Evolutionary conservation across 176 grass and related monocot genomes (phyloP).

Genomic region (Miscanthus lutarioriparius): DNA sequence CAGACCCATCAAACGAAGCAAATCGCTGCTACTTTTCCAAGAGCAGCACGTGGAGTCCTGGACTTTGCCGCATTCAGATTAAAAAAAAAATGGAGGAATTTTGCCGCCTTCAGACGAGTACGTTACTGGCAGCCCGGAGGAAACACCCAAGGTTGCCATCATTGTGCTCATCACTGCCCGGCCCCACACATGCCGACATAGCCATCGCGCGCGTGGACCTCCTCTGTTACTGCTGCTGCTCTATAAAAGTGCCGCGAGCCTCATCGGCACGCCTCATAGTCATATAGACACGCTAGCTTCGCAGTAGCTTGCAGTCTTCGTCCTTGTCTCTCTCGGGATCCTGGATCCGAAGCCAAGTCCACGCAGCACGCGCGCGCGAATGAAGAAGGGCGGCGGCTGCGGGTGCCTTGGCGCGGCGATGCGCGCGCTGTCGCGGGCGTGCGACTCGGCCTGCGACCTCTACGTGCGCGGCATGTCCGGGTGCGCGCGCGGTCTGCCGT

Average conservation of each 20-base stretch:
- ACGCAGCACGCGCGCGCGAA: background rate
- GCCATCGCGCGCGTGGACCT: background rate
- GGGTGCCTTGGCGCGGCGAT: constrained; percentile 47
- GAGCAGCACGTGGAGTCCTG: background rate
- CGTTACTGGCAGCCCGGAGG: background rate
- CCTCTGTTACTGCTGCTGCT: background rate
- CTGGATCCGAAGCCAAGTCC: background rate
- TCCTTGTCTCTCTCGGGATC: background rate
- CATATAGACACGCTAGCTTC: background rate
- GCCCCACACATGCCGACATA: background rate
- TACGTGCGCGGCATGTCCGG: constrained; percentile 64
- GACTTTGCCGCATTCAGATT: background rate
- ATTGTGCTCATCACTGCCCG: background rate
- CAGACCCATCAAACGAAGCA: background rate
- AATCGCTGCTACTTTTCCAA: background rate
- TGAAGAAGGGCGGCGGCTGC: constrained; percentile 26
- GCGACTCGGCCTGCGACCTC: constrained; percentile 59
- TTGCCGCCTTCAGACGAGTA: background rate
- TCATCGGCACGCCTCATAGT: background rate
- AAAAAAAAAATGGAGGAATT: background rate
- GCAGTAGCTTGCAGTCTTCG: background rate
- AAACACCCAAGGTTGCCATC: background rate
- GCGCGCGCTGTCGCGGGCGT: constrained; percentile 53
- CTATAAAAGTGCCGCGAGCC: constrained; percentile 4
- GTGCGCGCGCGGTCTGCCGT: constrained; percentile 35